Evolutionary conservation across 2,329 filamentous ascomycete species (phyloP).

Genomic region (Claviceps quebecensis): DNA sequence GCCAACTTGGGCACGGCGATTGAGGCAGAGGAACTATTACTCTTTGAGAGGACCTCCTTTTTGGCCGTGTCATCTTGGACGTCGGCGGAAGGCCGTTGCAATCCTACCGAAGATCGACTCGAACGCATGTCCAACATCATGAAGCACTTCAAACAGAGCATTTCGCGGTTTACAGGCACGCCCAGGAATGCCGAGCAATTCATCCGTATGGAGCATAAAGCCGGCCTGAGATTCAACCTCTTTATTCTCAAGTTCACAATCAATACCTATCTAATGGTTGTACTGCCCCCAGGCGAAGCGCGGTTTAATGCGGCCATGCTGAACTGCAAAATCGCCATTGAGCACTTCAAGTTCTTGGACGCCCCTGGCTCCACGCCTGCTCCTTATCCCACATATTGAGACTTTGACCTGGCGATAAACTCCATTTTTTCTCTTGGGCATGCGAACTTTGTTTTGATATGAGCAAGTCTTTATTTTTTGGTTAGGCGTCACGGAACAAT

Average conservation of each 20-base stretch:
- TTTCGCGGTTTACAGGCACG: conserved; percentile 61
- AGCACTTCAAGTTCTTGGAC: conserved; percentile 61
- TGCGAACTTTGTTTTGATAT: background rate
- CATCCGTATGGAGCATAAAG: conserved; percentile 67
- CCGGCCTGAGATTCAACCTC: conserved; percentile 66
- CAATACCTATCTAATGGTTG: conserved; percentile 91
- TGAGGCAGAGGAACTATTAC: conserved; percentile 80
- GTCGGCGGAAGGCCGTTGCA: conserved; percentile 56
- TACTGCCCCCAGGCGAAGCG: conserved; percentile 81
- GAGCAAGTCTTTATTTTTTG: background rate
- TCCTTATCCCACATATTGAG: conserved; percentile 13
- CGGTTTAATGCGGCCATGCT: conserved; percentile 82
- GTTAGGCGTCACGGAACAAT: conserved; percentile 3
- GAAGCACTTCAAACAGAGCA: conserved; percentile 91
- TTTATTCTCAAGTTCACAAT: conserved; percentile 94
- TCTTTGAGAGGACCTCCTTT: conserved; percentile 94
- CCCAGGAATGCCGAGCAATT: conserved; percentile 75
- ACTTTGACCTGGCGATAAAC: background rate
- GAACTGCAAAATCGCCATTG: conserved; percentile 76
- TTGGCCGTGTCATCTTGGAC: conserved; percentile 91
- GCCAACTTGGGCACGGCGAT: conserved; percentile 71
- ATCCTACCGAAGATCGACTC: conserved; percentile 84
- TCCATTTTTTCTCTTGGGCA: background rate
- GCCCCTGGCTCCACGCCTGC: conserved; percentile 22
- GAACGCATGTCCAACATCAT: conserved; percentile 93